These are phyloP conservation scores for Halophytophthora batemanensis DNA, from an alignment of 352 stramenopile genomes.

Conservation along the genomic window DNA sequence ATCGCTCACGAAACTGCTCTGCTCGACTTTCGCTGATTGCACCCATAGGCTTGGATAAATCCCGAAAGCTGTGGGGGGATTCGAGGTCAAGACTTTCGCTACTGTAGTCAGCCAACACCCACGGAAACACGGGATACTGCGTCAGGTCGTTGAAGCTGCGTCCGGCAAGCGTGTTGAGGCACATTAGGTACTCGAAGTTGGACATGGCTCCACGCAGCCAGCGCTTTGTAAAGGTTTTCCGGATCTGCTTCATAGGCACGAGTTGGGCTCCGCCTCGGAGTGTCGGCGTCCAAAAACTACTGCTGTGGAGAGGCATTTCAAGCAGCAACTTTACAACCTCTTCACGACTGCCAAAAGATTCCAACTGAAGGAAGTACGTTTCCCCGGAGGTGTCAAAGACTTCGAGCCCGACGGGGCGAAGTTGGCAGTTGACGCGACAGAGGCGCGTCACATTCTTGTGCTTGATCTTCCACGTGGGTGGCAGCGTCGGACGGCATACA, in stretches of 20 bases:
- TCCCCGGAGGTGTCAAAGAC: slow-evolving; percentile 67
- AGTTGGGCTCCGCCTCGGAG: slow-evolving; percentile 58
- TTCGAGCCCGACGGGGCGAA: slow-evolving; percentile 72
- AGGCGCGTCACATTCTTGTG: slow-evolving; percentile 72
- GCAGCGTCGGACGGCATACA: neutral
- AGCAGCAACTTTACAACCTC: slow-evolving; percentile 71
- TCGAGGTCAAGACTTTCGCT: slow-evolving; percentile 86
- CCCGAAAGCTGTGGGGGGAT: slow-evolving; percentile 74
- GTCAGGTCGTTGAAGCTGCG: slow-evolving; percentile 98
- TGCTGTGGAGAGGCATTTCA: slow-evolving; percentile 80
- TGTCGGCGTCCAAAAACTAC: slow-evolving; percentile 74
- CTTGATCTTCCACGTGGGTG: slow-evolving; percentile 61
- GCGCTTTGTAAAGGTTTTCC: slow-evolving; percentile 64
- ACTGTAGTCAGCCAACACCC: slow-evolving; percentile 92
- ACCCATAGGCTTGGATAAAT: slow-evolving; percentile 94
- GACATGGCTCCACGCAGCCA: slow-evolving; percentile 67
- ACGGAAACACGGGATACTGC: slow-evolving; percentile 97
- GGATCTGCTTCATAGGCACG: slow-evolving; percentile 66
- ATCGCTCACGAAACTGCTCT: slow-evolving; percentile 85
- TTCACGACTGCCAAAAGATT: slow-evolving; percentile 49
- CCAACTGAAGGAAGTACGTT: slow-evolving; percentile 73
- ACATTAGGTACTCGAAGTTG: slow-evolving; percentile 96
- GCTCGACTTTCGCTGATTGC: slow-evolving; percentile 84
- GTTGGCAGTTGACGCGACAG: slow-evolving; percentile 75
- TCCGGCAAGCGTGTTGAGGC: slow-evolving; percentile 95